Conservation (phyloP, 2,329 filamentous ascomycete genomes). For the Colletotrichum filicis region DNA sequence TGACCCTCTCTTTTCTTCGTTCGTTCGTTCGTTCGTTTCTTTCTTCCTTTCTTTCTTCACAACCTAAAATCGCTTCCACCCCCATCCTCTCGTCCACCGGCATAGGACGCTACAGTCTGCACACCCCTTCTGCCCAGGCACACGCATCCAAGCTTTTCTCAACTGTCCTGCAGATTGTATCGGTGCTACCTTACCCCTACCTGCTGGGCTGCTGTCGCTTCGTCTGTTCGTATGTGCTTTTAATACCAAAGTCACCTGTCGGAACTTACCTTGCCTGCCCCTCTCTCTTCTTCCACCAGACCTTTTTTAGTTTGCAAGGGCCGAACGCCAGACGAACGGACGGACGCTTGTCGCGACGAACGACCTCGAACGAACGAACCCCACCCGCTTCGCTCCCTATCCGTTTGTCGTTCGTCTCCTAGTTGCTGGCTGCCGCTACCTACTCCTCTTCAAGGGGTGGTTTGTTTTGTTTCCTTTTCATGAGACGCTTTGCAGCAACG, state of each 20-base stretch:
- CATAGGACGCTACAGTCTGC: no score
- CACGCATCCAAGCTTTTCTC: not conserved
- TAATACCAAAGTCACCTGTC: not conserved
- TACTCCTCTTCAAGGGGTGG: constrained; percentile 11
- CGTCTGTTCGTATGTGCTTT: not conserved
- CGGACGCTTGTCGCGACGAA: constrained; percentile 13
- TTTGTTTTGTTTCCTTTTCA: not conserved
- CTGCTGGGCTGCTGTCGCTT: not conserved
- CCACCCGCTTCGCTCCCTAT: not conserved
- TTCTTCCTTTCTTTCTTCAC: not conserved
- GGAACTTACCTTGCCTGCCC: not conserved
- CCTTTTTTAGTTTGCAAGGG: not conserved
- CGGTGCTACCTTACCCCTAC: not conserved
- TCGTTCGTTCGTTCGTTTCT: not conserved
- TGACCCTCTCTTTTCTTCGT: constrained; percentile 1
- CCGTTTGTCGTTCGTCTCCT: not conserved
- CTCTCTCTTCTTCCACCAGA: not conserved
- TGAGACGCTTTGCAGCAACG: not conserved
- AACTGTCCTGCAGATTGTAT: not conserved
- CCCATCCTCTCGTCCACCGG: no score
- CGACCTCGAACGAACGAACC: not conserved
- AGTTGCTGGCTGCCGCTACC: not conserved
- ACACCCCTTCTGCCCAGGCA: not conserved
- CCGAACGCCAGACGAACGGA: constrained; percentile 27
- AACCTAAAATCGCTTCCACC: constrained; percentile 11